A percentile compares a stretch with the other conserved stretches of the same genome.
Evolutionary conservation across 495 filamentous ascomycete species (phyloP).

Genomic region (Penicillium antarcticum): DNA sequence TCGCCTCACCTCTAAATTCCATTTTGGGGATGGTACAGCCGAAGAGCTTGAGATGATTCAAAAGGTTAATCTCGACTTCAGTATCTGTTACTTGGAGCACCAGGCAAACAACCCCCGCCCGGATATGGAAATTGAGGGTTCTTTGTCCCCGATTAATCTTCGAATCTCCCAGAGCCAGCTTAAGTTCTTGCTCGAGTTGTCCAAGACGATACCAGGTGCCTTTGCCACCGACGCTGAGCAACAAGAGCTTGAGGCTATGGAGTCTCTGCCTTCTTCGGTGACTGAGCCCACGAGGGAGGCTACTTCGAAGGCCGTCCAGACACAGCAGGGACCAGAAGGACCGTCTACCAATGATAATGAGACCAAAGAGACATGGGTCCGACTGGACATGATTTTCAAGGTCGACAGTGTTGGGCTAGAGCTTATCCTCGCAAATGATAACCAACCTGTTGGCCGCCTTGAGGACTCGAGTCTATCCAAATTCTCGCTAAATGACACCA

Average conservation of each 20-base stretch:
- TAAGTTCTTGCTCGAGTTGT: conserved; percentile 80
- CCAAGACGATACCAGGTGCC: conserved; percentile 77
- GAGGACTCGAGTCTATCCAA: conserved; percentile 83
- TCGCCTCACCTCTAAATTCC: conserved; percentile 81
- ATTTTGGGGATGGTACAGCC: conserved; percentile 65
- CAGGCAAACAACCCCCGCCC: conserved; percentile 72
- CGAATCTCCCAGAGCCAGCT: conserved; percentile 86
- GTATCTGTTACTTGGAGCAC: conserved; percentile 87
- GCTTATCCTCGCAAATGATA: conserved; percentile 71
- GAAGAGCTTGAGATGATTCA: conserved; percentile 96
- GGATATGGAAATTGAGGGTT: conserved; percentile 86
- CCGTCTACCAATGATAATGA: conserved; percentile 58
- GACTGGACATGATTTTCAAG: conserved; percentile 89
- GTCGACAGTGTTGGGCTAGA: conserved; percentile 84
- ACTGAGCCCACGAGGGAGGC: conserved; percentile 43
- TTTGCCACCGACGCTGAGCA: conserved; percentile 77
- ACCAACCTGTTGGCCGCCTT: conserved; percentile 70
- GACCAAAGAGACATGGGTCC: conserved; percentile 75
- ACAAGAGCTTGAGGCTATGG: conserved; percentile 58
- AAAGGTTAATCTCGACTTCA: conserved; percentile 90
- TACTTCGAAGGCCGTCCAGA: conserved; percentile 42
- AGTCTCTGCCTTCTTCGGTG: conserved; percentile 59
- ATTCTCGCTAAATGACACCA: conserved; percentile 90
- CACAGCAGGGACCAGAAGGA: conserved; percentile 39
- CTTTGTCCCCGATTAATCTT: conserved; percentile 88